Conservation (phyloP, 2,329 filamentous ascomycete genomes). For the Elsinoe perseae region DNA sequence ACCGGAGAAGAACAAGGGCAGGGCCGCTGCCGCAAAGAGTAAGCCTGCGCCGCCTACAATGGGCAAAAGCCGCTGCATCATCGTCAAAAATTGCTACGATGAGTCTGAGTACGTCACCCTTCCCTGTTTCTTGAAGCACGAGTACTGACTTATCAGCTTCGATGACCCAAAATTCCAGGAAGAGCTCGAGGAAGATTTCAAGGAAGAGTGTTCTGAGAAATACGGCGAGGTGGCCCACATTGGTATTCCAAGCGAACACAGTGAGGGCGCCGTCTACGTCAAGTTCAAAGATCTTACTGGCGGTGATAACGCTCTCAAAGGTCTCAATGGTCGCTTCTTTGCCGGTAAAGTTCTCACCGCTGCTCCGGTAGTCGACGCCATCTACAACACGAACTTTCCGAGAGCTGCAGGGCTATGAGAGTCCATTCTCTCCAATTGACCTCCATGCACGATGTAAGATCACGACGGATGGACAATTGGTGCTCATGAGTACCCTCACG, state of each 20-base stretch:
- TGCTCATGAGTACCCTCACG: not conserved
- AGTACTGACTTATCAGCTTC: conserved; percentile 53
- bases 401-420: conserved; percentile 25
- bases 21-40: conserved; percentile 20
- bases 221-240: conserved; percentile 98
- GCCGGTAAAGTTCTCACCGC: conserved; percentile 88
- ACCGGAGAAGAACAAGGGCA: conserved; percentile 59
- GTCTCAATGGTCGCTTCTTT: conserved; percentile 93
- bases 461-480: not conserved
- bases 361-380: conserved; percentile 91
- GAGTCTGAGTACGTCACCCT: conserved; percentile 66
- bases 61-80: conserved; percentile 86
- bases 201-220: conserved; percentile 84
- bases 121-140: not conserved
- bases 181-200: conserved; percentile 88
- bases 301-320: conserved; percentile 95
- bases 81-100: conserved; percentile 94
- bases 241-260: conserved; percentile 50
- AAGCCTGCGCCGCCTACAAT: conserved; percentile 81
- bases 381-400: conserved; percentile 59
- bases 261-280: conserved; percentile 95
- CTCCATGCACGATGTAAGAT: not conserved
- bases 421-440: not conserved
- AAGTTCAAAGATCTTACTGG: conserved; percentile 96
- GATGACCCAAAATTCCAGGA: conserved; percentile 76